Conservation (phyloP, 2,329 filamentous ascomycete genomes). For the Hypoxylon sp. region DNA sequence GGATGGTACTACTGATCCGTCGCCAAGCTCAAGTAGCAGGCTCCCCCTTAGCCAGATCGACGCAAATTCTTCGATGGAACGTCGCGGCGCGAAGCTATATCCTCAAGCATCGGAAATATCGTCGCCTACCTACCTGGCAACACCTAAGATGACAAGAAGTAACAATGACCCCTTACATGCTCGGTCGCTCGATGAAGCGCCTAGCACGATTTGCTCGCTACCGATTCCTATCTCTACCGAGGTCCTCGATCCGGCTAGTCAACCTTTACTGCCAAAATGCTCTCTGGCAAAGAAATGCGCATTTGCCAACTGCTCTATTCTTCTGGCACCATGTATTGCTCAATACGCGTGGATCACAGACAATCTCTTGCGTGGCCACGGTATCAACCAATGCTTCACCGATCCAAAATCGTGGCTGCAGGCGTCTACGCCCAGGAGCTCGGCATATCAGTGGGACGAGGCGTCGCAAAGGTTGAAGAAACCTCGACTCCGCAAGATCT, state of each 20-base stretch:
- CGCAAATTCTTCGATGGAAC: slow-evolving; percentile 10
- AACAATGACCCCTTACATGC: no score
- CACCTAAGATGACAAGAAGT: background rate
- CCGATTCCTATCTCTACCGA: background rate
- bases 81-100: background rate
- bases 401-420: slow-evolving; percentile 50
- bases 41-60: slow-evolving; percentile 33
- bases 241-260: background rate
- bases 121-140: background rate
- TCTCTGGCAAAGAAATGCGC: slow-evolving; percentile 48
- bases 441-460: slow-evolving; percentile 3
- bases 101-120: background rate
- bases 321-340: slow-evolving; percentile 55
- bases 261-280: slow-evolving; percentile 2
- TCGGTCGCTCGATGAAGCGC: no score
- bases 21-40: slow-evolving; percentile 11
- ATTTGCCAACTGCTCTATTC: slow-evolving; percentile 48
- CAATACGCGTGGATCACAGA: slow-evolving; percentile 48
- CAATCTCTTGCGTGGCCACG: slow-evolving; percentile 53
- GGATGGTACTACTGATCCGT: background rate
- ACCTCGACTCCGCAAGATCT: slow-evolving; percentile 41
- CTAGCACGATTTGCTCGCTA: no score
- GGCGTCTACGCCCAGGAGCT: background rate
- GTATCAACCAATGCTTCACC: slow-evolving; percentile 47
- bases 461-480: slow-evolving; percentile 11